Percentiles rank a stretch among this genome's conserved stretches.
These are phyloP conservation scores for Uronychia binucleata DNA, from an alignment of 73 alveolate genomes.

Conservation along the genomic window DNA sequence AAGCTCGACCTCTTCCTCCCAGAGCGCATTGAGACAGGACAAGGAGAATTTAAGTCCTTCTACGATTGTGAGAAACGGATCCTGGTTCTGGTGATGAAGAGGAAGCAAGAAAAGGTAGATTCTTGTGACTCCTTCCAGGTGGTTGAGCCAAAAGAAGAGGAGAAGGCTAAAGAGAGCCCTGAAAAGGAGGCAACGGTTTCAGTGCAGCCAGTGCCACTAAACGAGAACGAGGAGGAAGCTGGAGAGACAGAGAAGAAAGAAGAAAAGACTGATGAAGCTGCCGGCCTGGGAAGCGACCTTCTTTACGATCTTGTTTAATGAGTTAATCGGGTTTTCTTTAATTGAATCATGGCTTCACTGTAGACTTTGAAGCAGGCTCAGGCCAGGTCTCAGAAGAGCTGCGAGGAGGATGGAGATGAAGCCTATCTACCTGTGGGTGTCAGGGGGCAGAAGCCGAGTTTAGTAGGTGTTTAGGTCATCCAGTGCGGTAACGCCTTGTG, in stretches of 20 bases:
- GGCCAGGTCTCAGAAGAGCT: no score
- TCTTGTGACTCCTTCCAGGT: not conserved
- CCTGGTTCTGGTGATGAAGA: not conserved
- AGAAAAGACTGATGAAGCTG: not conserved
- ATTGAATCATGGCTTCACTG: no score
- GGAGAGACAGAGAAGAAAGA: constrained; percentile 2
- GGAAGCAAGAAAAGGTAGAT: not conserved
- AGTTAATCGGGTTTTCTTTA: not conserved
- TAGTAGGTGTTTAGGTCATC: not conserved
- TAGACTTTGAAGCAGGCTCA: no score
- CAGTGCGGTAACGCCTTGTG: not conserved
- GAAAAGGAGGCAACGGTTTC: not conserved
- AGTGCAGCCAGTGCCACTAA: no score
- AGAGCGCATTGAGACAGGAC: not conserved
- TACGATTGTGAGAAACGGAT: not conserved
- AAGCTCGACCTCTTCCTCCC: constrained; percentile 39
- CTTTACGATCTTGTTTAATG: constrained; percentile 40
- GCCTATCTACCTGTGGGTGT: not conserved
- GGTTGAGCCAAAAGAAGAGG: not conserved
- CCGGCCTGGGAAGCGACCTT: constrained; percentile 28
- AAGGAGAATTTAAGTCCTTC: not conserved
- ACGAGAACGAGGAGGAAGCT: not conserved
- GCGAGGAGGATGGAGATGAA: not conserved
- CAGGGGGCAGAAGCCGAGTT: not conserved
- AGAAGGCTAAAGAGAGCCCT: not conserved